Evolutionary conservation across 345 rosid species (phyloP).

Genomic region (Gossypium rotundifolium): DNA sequence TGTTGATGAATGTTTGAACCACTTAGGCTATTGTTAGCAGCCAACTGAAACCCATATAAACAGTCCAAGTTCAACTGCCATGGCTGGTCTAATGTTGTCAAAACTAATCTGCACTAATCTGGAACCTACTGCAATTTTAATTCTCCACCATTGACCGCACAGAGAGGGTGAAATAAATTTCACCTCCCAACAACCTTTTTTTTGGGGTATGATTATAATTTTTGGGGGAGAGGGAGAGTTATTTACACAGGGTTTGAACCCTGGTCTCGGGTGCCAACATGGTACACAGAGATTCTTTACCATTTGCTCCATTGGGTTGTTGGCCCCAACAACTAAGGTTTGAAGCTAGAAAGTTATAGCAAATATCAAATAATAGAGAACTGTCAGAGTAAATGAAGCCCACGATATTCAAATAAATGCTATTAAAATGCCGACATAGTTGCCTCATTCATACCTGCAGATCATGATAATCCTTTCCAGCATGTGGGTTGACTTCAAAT

Average conservation of each 20-base stretch:
- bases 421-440: background rate
- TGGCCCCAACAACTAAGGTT: background rate
- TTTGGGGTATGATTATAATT: no score
- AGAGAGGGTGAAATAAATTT: no score
- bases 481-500: conserved; percentile 73
- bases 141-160: background rate
- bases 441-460: conserved; percentile 63
- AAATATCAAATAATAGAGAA: background rate
- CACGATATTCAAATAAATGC: background rate
- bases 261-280: no score
- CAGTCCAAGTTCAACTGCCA: background rate
- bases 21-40: background rate
- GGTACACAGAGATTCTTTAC: no score
- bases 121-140: background rate
- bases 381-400: background rate
- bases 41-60: background rate
- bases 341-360: background rate
- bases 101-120: background rate
- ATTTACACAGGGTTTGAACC: no score
- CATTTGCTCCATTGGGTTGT: no score
- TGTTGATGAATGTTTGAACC: background rate
- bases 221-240: no score
- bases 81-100: background rate
- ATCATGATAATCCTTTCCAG: conserved; percentile 88
- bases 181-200: background rate